Percentiles rank a stretch among this genome's conserved stretches.
Evolutionary conservation across 2,329 filamentous ascomycete species (phyloP).

Genomic region (Rhinocladiella similis): DNA sequence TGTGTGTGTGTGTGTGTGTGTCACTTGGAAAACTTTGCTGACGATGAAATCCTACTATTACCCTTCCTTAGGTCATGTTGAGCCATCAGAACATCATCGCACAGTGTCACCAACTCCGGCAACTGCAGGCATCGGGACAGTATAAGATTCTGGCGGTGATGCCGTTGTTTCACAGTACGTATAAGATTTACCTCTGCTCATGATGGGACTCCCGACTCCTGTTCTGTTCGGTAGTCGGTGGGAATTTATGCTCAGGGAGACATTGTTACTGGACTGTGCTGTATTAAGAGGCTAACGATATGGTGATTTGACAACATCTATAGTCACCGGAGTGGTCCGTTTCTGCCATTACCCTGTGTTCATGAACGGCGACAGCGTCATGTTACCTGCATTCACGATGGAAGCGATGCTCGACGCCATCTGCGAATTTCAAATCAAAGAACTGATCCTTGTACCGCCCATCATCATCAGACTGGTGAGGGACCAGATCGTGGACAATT

Average conservation of each 20-base stretch:
- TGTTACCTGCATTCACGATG: constrained; percentile 65
- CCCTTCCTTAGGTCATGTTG: constrained; percentile 52
- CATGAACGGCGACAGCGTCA: constrained; percentile 64
- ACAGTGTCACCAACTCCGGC: constrained; percentile 61
- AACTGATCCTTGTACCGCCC: constrained; percentile 61
- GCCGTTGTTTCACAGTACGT: constrained; percentile 57
- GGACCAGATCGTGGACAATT: constrained; percentile 50
- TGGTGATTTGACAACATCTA: not conserved
- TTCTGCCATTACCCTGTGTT: constrained; percentile 63
- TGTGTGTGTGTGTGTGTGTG: too few relatives aligned
- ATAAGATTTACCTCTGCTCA: not conserved
- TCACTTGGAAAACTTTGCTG: not conserved
- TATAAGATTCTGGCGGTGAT: constrained; percentile 58
- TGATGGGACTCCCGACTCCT: too few relatives aligned
- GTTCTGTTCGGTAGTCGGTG: too few relatives aligned
- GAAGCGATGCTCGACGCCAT: constrained; percentile 56
- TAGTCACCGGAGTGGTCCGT: constrained; percentile 61
- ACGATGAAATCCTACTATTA: not conserved
- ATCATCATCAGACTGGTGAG: constrained; percentile 63
- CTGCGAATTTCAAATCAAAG: constrained; percentile 53
- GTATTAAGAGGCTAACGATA: too few relatives aligned
- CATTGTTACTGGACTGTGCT: too few relatives aligned
- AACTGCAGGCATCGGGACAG: constrained; percentile 39
- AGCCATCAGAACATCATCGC: constrained; percentile 57
- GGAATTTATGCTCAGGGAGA: too few relatives aligned